Percentiles rank a stretch among this genome's conserved stretches.
These are phyloP conservation scores for Chrysanthemum seticuspe DNA, from an alignment of 129 eudicot species.

Conservation along the genomic window DNA sequence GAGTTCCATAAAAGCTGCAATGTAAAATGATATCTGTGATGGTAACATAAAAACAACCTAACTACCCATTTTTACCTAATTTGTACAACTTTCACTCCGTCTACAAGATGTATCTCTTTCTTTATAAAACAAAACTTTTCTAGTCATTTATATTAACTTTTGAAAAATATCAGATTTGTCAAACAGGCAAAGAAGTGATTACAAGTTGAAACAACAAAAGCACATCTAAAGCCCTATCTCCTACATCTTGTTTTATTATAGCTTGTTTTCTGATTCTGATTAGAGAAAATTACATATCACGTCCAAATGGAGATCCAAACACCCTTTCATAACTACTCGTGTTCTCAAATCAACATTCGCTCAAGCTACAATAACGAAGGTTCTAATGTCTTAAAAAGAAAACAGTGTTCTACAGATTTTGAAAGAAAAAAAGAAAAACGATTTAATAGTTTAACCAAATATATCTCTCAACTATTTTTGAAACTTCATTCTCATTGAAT, in stretches of 20 bases:
- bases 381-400: not conserved
- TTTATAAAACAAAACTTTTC: no score
- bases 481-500: not conserved
- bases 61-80: no score
- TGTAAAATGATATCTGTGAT: no score
- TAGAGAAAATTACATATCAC: not conserved
- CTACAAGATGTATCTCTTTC: no score
- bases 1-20: no score
- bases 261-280: not conserved
- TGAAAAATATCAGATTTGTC: no score
- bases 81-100: no score
- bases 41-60: no score
- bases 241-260: not conserved
- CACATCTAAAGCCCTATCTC: no score
- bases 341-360: not conserved
- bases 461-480: not conserved
- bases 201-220: not conserved
- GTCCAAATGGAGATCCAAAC: constrained; percentile 1
- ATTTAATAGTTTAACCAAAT: not conserved
- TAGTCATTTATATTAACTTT: no score
- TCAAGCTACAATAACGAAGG: constrained; percentile 1
- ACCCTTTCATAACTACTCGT: not conserved
- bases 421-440: not conserved
- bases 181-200: no score
- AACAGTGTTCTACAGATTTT: not conserved